phyloP scores from a whole-genome alignment of 345 rosid species.

The Moringa oleifera region DNA sequence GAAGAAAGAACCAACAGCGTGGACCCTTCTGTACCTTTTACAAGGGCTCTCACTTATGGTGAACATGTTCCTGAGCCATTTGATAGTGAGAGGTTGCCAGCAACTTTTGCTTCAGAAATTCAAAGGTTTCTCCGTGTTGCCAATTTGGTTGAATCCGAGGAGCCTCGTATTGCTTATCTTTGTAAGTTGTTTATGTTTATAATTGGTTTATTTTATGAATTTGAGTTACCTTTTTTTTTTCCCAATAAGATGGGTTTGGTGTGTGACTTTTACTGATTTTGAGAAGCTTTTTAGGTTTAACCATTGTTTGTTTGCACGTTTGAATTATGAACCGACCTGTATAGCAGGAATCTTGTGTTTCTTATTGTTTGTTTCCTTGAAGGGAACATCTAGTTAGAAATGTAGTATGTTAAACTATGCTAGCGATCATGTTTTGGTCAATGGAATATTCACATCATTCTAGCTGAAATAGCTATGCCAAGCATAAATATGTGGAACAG shows the following conservation, averaged over 20 bases:
- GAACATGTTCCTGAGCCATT: slow-evolving; percentile 57
- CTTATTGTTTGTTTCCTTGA: too few species aligned
- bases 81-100: slow-evolving; percentile 88
- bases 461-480: too few species aligned
- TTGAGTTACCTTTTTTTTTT: not conserved
- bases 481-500: too few species aligned
- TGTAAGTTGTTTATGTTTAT: slow-evolving; percentile 35
- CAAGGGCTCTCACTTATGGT: slow-evolving; percentile 34
- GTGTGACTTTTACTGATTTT: slow-evolving; percentile 1
- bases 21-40: slow-evolving; percentile 12
- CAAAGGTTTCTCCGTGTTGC: slow-evolving; percentile 89
- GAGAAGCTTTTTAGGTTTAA: too few species aligned
- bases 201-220: slow-evolving; percentile 1
- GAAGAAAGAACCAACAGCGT: slow-evolving; percentile 10
- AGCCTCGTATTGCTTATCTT: slow-evolving; percentile 82
- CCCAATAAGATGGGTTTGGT: not conserved
- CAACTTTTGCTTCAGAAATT: slow-evolving; percentile 65
- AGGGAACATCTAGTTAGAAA: too few species aligned
- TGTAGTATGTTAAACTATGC: too few species aligned
- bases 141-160: slow-evolving; percentile 53
- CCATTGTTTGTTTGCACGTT: not conserved
- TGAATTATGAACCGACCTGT: too few species aligned
- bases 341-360: too few species aligned
- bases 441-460: too few species aligned
- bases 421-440: too few species aligned